Conservation (phyloP, 768 basidiomycete genomes). For the Daedalea quercina region DNA sequence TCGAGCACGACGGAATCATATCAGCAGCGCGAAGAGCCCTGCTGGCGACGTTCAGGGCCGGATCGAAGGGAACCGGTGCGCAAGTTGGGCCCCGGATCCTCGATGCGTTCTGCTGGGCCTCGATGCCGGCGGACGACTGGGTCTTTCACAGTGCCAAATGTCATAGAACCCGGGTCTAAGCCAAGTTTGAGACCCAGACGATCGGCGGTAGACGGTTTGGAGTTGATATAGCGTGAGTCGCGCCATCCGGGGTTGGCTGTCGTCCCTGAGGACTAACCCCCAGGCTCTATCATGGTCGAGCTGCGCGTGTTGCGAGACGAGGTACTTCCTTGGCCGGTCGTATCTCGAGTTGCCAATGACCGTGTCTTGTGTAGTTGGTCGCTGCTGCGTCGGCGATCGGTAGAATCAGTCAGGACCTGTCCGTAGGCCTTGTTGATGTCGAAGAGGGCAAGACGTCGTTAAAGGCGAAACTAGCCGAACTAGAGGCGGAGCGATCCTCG, state of each 20-base stretch:
- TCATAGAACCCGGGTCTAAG: neutral
- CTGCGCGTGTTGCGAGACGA: neutral
- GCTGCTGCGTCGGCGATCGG: constrained; percentile 7
- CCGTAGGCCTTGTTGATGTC: constrained; percentile 14
- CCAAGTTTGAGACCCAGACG: neutral
- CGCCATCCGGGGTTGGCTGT: neutral
- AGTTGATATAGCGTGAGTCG: neutral
- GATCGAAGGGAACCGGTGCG: too few species aligned
- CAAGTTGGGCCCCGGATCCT: too few species aligned
- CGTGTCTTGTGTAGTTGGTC: neutral
- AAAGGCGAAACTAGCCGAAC: constrained; percentile 27
- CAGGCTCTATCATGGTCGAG: neutral
- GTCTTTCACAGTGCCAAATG: neutral
- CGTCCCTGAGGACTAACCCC: neutral
- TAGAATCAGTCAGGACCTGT: constrained; percentile 26
- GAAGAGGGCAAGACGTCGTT: constrained; percentile 20
- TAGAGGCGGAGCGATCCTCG: constrained; percentile 27
- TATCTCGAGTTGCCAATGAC: neutral
- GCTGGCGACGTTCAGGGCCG: too few species aligned
- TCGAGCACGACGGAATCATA: too few species aligned
- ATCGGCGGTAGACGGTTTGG: neutral
- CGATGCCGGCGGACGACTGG: too few species aligned
- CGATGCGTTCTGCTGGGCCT: too few species aligned
- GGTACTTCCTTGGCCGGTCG: neutral
- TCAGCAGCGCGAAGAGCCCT: too few species aligned